Evolutionary conservation across 768 basidiomycete species (phyloP), one percentile per base, ranked within the genome.

Genomic region (Amanita rubescens): DNA sequence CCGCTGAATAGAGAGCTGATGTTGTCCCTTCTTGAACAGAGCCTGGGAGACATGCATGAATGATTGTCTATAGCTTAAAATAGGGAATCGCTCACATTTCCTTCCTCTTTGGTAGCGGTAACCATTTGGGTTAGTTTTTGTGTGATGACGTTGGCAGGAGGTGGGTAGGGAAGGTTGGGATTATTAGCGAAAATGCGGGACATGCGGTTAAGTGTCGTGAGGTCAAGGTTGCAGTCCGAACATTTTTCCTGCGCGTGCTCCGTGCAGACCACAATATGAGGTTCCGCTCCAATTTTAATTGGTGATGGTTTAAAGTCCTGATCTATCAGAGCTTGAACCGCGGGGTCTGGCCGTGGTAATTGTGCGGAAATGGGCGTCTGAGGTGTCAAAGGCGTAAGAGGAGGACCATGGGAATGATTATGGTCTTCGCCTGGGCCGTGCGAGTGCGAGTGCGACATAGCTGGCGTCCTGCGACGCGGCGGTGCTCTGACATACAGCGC

Each of bases 21-120:
- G 81, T 45, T 87, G 75, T n/a, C 78, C 77, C 42, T 73, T 60
- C 69, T 95, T 95, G 76, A 90, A 98, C 3, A 87, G 67, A 38
- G 77, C 70, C 94, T 95, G 65, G 0, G 12, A 32, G 20, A 41
- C 10, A 35, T 15, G 6, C 11, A 34, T 30, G 58, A 50, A 65
- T 15, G 60, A 60, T 51, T 58, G 55, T 63, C 65, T 6, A n/a
- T n/a, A 58, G 15, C 25, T 17, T 39, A 19, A 5, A 39, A 7
- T 10, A 58, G 56, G 56, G 60, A 49, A 48, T 17, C 50, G 75
- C 90, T 63, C 63, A 92, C 92, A 67, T 99, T 99, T 55, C 96
- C 96, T 57, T 95, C 90, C 45, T 98, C 95, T 65, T 97, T 97
- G 4, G 86, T 84, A 44, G 76, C 72, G 12, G 80, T 85, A 53